Conservation (phyloP, 2,329 filamentous ascomycete species). For the Magnaporthiopsis rhizophila region DNA sequence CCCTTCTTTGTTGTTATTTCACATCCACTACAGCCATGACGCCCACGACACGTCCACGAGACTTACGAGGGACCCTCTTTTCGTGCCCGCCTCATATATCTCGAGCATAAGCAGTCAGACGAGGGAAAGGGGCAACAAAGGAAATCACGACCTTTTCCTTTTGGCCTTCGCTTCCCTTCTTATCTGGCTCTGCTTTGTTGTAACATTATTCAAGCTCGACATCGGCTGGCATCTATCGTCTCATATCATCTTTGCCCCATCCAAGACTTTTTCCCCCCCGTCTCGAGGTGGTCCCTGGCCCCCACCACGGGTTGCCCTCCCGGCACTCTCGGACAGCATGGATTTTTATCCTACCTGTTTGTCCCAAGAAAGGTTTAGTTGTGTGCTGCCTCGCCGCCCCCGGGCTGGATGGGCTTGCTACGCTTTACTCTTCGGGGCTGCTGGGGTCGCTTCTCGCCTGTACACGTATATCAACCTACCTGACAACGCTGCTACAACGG, state of each 20-base stretch:
- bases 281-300: background rate
- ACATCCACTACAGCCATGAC: background rate
- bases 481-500: constrained; percentile 3
- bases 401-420: background rate
- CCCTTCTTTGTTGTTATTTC: constrained; percentile 1
- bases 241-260: background rate
- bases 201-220: constrained; percentile 8
- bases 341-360: too few species aligned
- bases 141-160: background rate
- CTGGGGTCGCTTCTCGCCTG: background rate
- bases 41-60: background rate
- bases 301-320: background rate
- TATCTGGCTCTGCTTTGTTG: constrained; percentile 6
- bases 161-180: background rate
- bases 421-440: background rate
- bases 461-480: constrained; percentile 4
- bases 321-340: background rate
- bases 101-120: background rate
- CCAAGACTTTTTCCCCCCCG: background rate
- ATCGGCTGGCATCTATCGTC: background rate
- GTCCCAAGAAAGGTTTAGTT: background rate
- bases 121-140: background rate
- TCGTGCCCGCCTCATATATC: background rate
- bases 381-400: background rate
- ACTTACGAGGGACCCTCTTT: background rate